Evolutionary conservation across 176 grass and related monocot genomes (phyloP), one percentile per base, ranked within the genome.

Genomic region (Bothriochloa decipiens): DNA sequence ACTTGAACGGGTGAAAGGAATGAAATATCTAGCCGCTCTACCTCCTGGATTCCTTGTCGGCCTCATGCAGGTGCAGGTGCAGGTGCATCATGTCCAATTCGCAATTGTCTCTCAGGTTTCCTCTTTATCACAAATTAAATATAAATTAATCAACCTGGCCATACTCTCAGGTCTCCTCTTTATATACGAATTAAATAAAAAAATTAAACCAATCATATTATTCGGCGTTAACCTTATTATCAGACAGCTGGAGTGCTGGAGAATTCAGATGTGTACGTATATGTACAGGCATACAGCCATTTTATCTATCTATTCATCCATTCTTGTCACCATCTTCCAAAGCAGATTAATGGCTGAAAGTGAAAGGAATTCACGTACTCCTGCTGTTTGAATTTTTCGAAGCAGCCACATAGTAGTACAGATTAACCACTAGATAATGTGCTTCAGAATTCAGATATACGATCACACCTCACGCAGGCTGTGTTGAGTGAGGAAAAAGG

Each of bases 11-110:
- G 25, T 46, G 43, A 16, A 26, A 0, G 29, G 15, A 50, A 50
- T 16, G 13, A 47, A 85, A 82, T 72, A 73, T 57, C 79, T 26
- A 57, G 78, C 18, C 4, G 65, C 72, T 43, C 65, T 58, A 57
- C 45, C 36, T 74, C 73, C 66, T 58, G 65, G 83, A 90, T 79
- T 86, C 88, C 68, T 13, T 83, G 88, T 83, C 79, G 78, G 82
- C 65, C 77, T 85, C 79, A 5, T 86, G 83, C 29, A 70, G 50
- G 14, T 60, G 46, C 46, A 11, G 26, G 43, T 32, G 29, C 29
- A n/a, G n/a, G n/a, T n/a, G n/a, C n/a, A n/a, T n/a, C n/a, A n/a
- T n/a, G n/a, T n/a, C n/a, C n/a, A n/a, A n/a, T n/a, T n/a, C n/a
- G n/a, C n/a, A n/a, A n/a, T n/a, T n/a, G n/a, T n/a, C n/a, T n/a